Conservation (phyloP, 768 basidiomycete species). For the Fistulinella prunicolor region DNA sequence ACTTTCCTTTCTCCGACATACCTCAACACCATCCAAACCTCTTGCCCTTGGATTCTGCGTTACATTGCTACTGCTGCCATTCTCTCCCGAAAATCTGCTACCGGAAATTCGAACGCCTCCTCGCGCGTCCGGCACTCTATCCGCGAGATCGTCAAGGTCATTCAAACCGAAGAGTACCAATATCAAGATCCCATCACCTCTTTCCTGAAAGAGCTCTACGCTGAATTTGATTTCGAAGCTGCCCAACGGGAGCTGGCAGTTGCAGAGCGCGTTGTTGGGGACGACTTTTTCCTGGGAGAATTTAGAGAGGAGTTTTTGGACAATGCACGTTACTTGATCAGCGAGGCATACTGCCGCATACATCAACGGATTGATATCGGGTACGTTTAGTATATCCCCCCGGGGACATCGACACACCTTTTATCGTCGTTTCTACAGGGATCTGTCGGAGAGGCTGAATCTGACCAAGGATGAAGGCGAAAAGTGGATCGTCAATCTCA, state of each 20-base stretch:
- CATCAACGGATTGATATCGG: constrained; percentile 90
- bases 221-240: constrained; percentile 95
- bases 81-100: constrained; percentile 76
- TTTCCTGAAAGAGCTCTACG: constrained; percentile 91
- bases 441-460: constrained; percentile 91
- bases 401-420: background rate
- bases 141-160: constrained; percentile 87
- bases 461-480: constrained; percentile 94
- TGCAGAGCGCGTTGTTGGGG: constrained; percentile 78
- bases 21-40: constrained; percentile 97
- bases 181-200: constrained; percentile 91
- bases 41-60: constrained; percentile 90
- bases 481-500: constrained; percentile 99
- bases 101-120: constrained; percentile 47
- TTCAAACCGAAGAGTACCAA: constrained; percentile 94
- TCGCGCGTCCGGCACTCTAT: constrained; percentile 85
- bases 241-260: constrained; percentile 79
- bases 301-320: constrained; percentile 95
- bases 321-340: constrained; percentile 93
- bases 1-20: constrained; percentile 96
- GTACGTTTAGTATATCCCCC: constrained; percentile 38
- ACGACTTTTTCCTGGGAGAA: constrained; percentile 93
- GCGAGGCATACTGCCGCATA: constrained; percentile 96
- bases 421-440: constrained; percentile 43
- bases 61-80: constrained; percentile 94